Base-by-base conservation (phyloP, 768 basidiomycete genomes). In the Mycena filopes region DNA sequence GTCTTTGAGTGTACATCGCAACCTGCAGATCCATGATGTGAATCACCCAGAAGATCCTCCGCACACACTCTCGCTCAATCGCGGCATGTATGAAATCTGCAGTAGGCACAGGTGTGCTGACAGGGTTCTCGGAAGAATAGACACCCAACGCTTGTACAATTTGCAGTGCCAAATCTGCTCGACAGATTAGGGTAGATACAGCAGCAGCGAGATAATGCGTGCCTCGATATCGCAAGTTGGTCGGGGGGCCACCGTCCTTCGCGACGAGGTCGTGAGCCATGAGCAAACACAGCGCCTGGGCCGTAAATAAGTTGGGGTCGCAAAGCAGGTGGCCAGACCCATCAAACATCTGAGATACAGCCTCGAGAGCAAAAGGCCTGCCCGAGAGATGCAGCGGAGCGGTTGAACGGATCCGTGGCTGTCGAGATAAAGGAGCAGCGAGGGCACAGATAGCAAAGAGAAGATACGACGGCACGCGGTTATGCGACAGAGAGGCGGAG, bases 41-140 rank as follows among this genome's bases (percentile, higher is more conserved):
- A 62, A 92, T 86, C 58, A 92, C 81, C 92, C 93, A 94, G 76
- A 94, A 93, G 62, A 91, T 87, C 60, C 93, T 87, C 48, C 93
- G 89, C n/a, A 88, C 81, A 65, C 90, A 90, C 79, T 95, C 92
- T 64, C 87, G 89, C 71, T 92, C 89, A 68, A 91, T 86, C 49
- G 84, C 84, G 57, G 81, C 80, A 66, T 88, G 83, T 25, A 87
- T 87, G 68, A 86, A 86, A 55, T 86, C 85, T 55, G 86, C 80
- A 63, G 87, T 82, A 55, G 87, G 87, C 45, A 85, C 77, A 49
- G 88, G 85, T 41, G 89, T 85, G 65, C 86, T 80, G 58, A 84
- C 82, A 38, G 87, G 85, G 70, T 85, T 83, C 64, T 92, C 89
- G 41, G 87, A 85, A 67, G 82, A 82, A 71, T 88, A 86, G 36